Percentiles rank a stretch among this genome's conserved stretches.
phyloP scores from a whole-genome alignment of 805 yeast genomes.

The Dipodascus geniculatus region DNA sequence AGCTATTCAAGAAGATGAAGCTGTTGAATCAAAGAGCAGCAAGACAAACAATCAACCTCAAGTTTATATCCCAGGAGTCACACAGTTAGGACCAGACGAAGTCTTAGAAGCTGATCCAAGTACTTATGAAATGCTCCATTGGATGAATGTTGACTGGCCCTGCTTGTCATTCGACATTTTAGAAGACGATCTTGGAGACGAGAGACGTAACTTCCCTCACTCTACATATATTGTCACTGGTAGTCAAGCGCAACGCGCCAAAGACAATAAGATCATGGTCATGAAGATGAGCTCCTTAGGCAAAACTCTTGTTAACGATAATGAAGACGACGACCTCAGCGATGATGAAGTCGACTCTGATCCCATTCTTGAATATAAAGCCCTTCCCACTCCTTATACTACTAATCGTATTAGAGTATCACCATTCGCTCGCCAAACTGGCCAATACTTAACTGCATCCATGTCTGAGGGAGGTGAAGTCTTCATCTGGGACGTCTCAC shows the following conservation, averaged over 20 bases:
- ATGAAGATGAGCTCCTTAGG: conserved; percentile 72
- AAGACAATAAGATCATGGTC: conserved; percentile 80
- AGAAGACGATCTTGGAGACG: conserved; percentile 78
- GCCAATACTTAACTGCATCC: conserved; percentile 78
- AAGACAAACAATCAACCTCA: conserved; percentile 28
- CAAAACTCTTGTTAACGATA: conserved; percentile 79
- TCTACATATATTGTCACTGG: conserved; percentile 79
- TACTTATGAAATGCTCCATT: conserved; percentile 93
- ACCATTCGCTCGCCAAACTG: conserved; percentile 61
- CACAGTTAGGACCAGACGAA: conserved; percentile 87
- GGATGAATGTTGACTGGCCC: conserved; percentile 93
- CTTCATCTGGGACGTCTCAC: conserved; percentile 64
- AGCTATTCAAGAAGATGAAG: conserved; percentile 18
- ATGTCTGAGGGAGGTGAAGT: conserved; percentile 89
- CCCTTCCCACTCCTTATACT: conserved; percentile 65
- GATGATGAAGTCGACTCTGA: conserved; percentile 63
- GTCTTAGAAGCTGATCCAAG: conserved; percentile 93
- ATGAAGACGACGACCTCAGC: conserved; percentile 61
- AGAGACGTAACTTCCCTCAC: conserved; percentile 85
- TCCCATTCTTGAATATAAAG: conserved; percentile 80
- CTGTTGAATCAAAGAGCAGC: conserved; percentile 19
- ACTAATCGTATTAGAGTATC: conserved; percentile 82
- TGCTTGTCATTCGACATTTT: conserved; percentile 82
- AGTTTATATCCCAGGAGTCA: conserved; percentile 77
- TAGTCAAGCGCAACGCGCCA: conserved; percentile 78